Percentiles rank a stretch among this genome's conserved stretches.
Conservation (phyloP, 345 rosid species). For the Rhizophora apiculata region DNA sequence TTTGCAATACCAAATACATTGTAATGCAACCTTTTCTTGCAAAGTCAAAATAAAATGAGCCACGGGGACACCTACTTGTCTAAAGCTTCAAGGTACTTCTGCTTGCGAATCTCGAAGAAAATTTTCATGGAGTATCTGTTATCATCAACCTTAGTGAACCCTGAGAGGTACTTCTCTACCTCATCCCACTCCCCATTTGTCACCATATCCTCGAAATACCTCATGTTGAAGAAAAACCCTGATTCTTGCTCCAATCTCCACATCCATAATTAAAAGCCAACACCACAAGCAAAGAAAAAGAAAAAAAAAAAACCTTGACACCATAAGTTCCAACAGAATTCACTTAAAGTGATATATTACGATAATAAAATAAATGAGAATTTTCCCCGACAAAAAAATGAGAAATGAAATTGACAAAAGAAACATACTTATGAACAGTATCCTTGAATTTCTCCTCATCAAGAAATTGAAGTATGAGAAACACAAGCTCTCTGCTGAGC, state of each 20-base stretch:
- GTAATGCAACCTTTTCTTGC: background rate
- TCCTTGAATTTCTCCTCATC: slow-evolving; percentile 30
- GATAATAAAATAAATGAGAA: too few relatives aligned
- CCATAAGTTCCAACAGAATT: too few relatives aligned
- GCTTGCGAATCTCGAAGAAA: slow-evolving; percentile 88
- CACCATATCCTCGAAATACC: slow-evolving; percentile 73
- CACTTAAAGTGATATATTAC: too few relatives aligned
- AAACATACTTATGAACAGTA: slow-evolving; percentile 20
- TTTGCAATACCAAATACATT: background rate
- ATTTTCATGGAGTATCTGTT: slow-evolving; percentile 84
- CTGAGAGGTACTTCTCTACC: slow-evolving; percentile 70
- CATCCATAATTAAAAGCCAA: background rate
- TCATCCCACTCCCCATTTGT: slow-evolving; percentile 87
- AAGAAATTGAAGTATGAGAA: slow-evolving; percentile 23
- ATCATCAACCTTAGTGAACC: slow-evolving; percentile 90
- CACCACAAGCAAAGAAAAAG: slow-evolving; percentile 6
- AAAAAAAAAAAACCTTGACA: background rate
- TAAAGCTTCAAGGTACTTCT: slow-evolving; percentile 83
- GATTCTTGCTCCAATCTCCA: slow-evolving; percentile 79
- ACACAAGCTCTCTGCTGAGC: slow-evolving; percentile 26
- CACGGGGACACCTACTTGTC: slow-evolving; percentile 42
- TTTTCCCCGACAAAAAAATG: slow-evolving; percentile 1
- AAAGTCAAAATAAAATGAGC: background rate
- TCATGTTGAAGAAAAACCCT: slow-evolving; percentile 73
- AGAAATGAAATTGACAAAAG: background rate